Conservation (phyloP, 176 grass and related monocot genomes). For the Zizania latifolia region DNA sequence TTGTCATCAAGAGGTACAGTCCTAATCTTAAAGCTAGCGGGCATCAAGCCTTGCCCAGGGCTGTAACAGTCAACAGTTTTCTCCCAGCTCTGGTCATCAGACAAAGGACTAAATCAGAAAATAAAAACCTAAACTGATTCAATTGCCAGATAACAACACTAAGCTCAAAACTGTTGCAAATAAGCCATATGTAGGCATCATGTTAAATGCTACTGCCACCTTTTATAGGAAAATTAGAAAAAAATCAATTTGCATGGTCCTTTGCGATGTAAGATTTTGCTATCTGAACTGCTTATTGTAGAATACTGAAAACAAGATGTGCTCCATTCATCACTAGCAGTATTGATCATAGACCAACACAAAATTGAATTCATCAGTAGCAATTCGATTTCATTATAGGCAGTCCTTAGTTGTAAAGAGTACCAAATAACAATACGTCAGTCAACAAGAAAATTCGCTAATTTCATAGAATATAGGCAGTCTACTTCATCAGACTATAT, state of each 20-base stretch:
- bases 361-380: neutral
- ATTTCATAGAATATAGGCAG: neutral
- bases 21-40: slow-evolving; percentile 76
- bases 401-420: neutral
- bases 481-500: neutral
- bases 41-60: slow-evolving; percentile 83
- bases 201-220: neutral
- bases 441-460: neutral
- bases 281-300: slow-evolving; percentile 14
- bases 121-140: neutral
- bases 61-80: slow-evolving; percentile 88
- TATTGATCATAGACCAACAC: neutral
- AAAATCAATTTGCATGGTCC: neutral
- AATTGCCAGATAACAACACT: neutral
- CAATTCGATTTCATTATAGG: neutral
- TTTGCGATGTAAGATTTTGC: neutral
- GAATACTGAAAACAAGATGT: neutral
- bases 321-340: slow-evolving; percentile 7
- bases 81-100: slow-evolving; percentile 76
- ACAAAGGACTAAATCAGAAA: slow-evolving; percentile 13
- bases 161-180: neutral
- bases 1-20: slow-evolving; percentile 58
- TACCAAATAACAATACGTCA: neutral
- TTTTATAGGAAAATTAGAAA: neutral
- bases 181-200: neutral